These are phyloP conservation scores for Pseudocercospora musae DNA, from an alignment of 2,329 filamentous ascomycete species.

Conservation along the genomic window DNA sequence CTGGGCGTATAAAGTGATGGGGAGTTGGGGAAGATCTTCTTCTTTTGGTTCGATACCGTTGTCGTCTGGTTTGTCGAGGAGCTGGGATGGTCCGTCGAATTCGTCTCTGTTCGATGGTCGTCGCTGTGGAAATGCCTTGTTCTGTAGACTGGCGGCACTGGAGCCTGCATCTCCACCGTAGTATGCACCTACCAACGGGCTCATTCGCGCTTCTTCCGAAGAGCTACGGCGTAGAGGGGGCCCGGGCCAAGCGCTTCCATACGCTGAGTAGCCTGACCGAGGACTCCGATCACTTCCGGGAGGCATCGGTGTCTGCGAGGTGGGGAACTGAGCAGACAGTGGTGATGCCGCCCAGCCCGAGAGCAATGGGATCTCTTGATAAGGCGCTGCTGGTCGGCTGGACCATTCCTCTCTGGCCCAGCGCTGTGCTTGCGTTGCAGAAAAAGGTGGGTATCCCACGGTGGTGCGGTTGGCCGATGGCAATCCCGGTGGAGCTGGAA, in stretches of 20 bases:
- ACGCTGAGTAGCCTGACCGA: conserved; percentile 26
- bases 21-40: conserved; percentile 74
- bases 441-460: conserved; percentile 24
- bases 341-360: conserved; percentile 32
- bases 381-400: conserved; percentile 24
- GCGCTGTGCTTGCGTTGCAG: conserved; percentile 25
- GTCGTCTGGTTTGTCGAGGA: conserved; percentile 68
- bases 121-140: conserved; percentile 49
- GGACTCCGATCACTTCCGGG: conserved; percentile 23
- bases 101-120: conserved; percentile 80
- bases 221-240: conserved; percentile 30
- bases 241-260: conserved; percentile 26
- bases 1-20: conserved; percentile 76
- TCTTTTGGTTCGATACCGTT: conserved; percentile 73
- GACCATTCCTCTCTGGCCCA: conserved; percentile 31
- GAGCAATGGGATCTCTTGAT: conserved; percentile 24
- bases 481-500: conserved; percentile 27
- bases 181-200: conserved; percentile 19
- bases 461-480: conserved; percentile 22
- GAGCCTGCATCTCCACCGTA: conserved; percentile 26
- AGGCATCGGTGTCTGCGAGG: conserved; percentile 25
- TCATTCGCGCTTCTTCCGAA: conserved; percentile 30
- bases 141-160: conserved; percentile 25
- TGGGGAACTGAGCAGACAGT: conserved; percentile 25
- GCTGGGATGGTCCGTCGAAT: conserved; percentile 83